Percentiles rank a stretch among this genome's conserved stretches.
These are phyloP conservation scores for Barnettozyma vustinii DNA, from an alignment of 805 yeast genomes.

Conservation along the genomic window DNA sequence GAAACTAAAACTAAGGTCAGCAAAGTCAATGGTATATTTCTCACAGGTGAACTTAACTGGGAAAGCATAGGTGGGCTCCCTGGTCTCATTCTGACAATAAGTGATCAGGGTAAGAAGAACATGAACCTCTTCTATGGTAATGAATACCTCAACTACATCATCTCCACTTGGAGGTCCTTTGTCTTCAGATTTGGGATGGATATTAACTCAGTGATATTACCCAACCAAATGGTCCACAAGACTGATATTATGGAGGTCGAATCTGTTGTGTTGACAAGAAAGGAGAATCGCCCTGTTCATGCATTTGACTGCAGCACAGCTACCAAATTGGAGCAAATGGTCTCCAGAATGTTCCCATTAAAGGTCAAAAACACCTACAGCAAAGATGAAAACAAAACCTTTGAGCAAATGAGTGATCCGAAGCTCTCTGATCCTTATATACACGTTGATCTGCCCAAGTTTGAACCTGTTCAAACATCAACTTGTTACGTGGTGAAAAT, in stretches of 20 bases:
- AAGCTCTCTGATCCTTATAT: constrained; percentile 28
- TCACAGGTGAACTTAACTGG: constrained; percentile 81
- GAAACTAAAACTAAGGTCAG: constrained; percentile 55
- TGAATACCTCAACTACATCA: constrained; percentile 45
- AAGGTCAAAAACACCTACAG: constrained; percentile 36
- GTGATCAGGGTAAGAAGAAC: constrained; percentile 65
- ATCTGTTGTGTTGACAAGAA: constrained; percentile 10
- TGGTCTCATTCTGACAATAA: constrained; percentile 75
- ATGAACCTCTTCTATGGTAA: constrained; percentile 52
- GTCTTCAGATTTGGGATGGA: constrained; percentile 73
- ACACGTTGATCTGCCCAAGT: constrained; percentile 31
- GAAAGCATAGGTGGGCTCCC: constrained; percentile 85
- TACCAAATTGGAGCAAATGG: constrained; percentile 25
- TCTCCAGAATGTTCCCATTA: constrained; percentile 52
- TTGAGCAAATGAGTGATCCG: constrained; percentile 29
- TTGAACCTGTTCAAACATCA: constrained; percentile 29
- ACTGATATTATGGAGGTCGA: constrained; percentile 30
- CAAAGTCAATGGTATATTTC: constrained; percentile 57
- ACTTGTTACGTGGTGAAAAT: constrained; percentile 67
- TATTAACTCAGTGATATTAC: constrained; percentile 30
- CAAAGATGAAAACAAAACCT: constrained; percentile 22
- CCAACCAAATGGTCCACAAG: constrained; percentile 20
- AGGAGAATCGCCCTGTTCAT: neutral
- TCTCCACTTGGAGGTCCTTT: constrained; percentile 82
- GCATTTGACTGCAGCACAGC: constrained; percentile 5